A percentile compares a stretch with the other conserved stretches of the same genome.
Conservation (phyloP, 768 basidiomycete species). For the Cubamyces sp. region DNA sequence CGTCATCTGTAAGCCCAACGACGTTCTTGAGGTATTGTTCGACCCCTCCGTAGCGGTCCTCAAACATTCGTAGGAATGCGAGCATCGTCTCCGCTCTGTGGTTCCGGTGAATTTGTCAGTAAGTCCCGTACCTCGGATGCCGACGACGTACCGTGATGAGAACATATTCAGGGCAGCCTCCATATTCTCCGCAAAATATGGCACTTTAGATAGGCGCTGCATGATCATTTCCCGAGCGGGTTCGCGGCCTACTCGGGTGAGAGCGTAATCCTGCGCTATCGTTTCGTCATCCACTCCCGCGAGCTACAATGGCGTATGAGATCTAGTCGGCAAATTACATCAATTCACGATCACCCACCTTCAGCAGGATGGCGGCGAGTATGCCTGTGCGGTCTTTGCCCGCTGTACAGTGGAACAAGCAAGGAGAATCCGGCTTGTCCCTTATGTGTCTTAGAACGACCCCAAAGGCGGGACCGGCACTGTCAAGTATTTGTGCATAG, state of each 20-base stretch:
- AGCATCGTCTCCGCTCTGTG: slow-evolving; percentile 74
- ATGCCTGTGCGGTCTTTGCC: slow-evolving; percentile 86
- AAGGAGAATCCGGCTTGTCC: slow-evolving; percentile 66
- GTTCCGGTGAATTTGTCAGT: not conserved
- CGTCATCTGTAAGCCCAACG: slow-evolving; percentile 63
- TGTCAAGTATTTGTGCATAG: slow-evolving; percentile 80
- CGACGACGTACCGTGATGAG: slow-evolving; percentile 65
- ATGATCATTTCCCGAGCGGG: slow-evolving; percentile 75
- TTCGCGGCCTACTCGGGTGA: slow-evolving; percentile 80
- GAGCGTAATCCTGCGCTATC: slow-evolving; percentile 74
- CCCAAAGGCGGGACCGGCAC: slow-evolving; percentile 71
- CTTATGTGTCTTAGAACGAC: slow-evolving; percentile 72
- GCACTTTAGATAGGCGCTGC: slow-evolving; percentile 67
- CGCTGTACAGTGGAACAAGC: slow-evolving; percentile 82
- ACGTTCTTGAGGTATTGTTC: slow-evolving; percentile 63
- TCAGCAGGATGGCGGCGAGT: slow-evolving; percentile 70
- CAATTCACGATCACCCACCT: slow-evolving; percentile 44
- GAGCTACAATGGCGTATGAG: slow-evolving; percentile 47
- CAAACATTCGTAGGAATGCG: slow-evolving; percentile 64
- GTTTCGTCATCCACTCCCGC: slow-evolving; percentile 68
- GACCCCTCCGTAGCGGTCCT: slow-evolving; percentile 68
- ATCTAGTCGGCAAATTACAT: not conserved
- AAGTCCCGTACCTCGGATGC: not conserved
- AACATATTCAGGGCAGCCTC: slow-evolving; percentile 85
- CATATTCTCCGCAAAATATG: slow-evolving; percentile 71